Base-by-base conservation (phyloP, 2,329 filamentous ascomycete species). In the Conoideocrella luteorostrata region DNA sequence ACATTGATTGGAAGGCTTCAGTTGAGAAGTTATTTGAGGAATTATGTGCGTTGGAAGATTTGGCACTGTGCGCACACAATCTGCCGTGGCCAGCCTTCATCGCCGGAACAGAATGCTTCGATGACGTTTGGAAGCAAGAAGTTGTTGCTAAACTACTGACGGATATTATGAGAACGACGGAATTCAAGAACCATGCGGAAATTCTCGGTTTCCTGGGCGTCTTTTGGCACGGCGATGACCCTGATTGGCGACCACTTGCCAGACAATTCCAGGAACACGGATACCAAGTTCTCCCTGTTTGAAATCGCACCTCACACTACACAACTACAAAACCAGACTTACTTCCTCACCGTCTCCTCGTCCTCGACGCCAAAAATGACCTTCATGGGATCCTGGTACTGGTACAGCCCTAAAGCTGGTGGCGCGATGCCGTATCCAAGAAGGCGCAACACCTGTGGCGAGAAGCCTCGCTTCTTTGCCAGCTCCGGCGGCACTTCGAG, bases 351-450 rank as follows among this genome's bases (percentile, higher is more conserved):
- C 0, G 63, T 65, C 38, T 65, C 61, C 36, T 62, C 58, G 41
- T 66, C 63, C 21, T 61, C 50, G 12, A 66, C 59, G 1, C 58
- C 59, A 39, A 65, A 65, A 12, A 66, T 50, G 15, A 58, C 53
- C 39, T 56, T 55, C 61, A 65, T 65, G 0, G 63, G 63, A 39
- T 65, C 62, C 36, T 64, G 58, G 18, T 63, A 66, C 37, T 62
- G 54, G 41, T 59, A 58, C 39, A 66, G 56, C 2, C 63, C 63
- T 3, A 64, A 52, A 2, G 57, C 62, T 2, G 63, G 62, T 6
- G 57, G 53, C 23, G 50, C 56, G 12, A 65, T 49, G 1, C 61
- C 61, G 39, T 64, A 64, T 2, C 61, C 61, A 2, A 63, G 44
- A 5, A 64, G 50, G 20, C 61, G 51, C 40, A 61, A 51, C 17